Evolutionary conservation across 495 filamentous ascomycete genomes (phyloP).

Genomic region (Neurospora hispaniola): DNA sequence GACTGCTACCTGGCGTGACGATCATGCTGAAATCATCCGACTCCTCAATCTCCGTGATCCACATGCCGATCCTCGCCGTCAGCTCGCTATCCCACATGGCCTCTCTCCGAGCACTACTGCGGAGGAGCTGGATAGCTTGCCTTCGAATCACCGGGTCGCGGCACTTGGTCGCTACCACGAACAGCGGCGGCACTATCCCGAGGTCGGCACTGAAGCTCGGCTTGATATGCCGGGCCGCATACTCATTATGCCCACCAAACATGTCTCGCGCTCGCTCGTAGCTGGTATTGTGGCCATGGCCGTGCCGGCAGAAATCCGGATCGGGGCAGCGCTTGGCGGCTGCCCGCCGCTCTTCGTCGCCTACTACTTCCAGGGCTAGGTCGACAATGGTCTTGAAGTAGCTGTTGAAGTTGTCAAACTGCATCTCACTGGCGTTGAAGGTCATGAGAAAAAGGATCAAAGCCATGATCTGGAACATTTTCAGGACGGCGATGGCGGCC

Average conservation of each 20-base stretch:
- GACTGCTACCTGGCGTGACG: constrained; percentile 17
- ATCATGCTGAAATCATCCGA: constrained; percentile 20
- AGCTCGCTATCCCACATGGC: constrained; percentile 54
- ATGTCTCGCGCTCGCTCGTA: constrained; percentile 14
- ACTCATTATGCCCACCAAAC: constrained; percentile 31
- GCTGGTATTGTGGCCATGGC: constrained; percentile 12
- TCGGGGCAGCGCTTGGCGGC: constrained; percentile 35
- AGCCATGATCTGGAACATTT: constrained; percentile 45
- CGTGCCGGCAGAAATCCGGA: constrained; percentile 30
- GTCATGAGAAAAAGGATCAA: constrained; percentile 43
- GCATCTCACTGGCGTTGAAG: constrained; percentile 36
- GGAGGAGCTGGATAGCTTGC: constrained; percentile 45
- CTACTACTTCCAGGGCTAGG: constrained; percentile 36
- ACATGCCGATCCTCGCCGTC: constrained; percentile 41
- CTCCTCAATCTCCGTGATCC: constrained; percentile 49
- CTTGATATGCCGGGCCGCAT: constrained; percentile 38
- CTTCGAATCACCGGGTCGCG: constrained; percentile 43
- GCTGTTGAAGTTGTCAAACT: constrained; percentile 32
- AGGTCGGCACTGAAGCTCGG: constrained; percentile 44
- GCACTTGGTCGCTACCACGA: constrained; percentile 47
- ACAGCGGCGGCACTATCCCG: constrained; percentile 45
- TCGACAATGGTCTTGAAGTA: constrained; percentile 35
- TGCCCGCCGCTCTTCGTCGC: constrained; percentile 37
- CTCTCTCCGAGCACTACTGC: constrained; percentile 44
- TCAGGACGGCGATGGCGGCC: constrained; percentile 41